Percentiles rank a stretch among this genome's conserved stretches.
phyloP scores from a whole-genome alignment of 345 rosid genomes.

The Cardamine occulta region DNA sequence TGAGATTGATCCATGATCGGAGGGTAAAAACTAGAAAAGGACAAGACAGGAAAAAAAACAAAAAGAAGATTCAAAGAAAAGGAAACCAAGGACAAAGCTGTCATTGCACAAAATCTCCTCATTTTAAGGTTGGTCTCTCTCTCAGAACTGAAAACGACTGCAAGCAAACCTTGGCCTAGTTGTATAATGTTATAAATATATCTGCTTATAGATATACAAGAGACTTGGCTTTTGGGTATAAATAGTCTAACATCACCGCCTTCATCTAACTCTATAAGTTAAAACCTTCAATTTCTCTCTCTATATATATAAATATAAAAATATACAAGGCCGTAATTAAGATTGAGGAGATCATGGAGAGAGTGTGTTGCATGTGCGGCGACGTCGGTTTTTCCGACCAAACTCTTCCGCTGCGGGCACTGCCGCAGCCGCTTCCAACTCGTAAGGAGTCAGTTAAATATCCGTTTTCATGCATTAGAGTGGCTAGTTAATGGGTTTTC shows the following conservation, averaged over 20 bases:
- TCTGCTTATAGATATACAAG: background rate
- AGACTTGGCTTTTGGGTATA: slow-evolving; percentile 9
- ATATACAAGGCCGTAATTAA: background rate
- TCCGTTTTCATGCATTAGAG: background rate
- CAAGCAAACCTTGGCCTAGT: slow-evolving; percentile 32
- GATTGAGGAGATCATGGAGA: slow-evolving; percentile 29
- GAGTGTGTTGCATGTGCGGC: slow-evolving; percentile 44
- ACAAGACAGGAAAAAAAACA: background rate
- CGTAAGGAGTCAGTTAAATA: slow-evolving; percentile 4
- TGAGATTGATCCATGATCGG: background rate
- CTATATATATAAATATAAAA: background rate
- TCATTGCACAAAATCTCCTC: background rate
- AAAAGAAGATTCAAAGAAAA: background rate
- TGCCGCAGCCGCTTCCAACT: slow-evolving; percentile 41
- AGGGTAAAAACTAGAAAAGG: background rate
- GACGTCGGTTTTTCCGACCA: slow-evolving; percentile 43
- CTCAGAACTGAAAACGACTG: slow-evolving; percentile 31
- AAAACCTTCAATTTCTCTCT: slow-evolving; percentile 1
- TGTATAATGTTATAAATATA: background rate
- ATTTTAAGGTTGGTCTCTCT: slow-evolving; percentile 30
- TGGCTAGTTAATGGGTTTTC: background rate
- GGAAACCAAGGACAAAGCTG: slow-evolving; percentile 6
- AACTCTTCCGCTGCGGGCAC: slow-evolving; percentile 39
- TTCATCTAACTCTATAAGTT: background rate
- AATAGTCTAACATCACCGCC: slow-evolving; percentile 18